Evolutionary conservation across 2,329 filamentous ascomycete genomes (phyloP).

Genomic region (Cadophora malorum): DNA sequence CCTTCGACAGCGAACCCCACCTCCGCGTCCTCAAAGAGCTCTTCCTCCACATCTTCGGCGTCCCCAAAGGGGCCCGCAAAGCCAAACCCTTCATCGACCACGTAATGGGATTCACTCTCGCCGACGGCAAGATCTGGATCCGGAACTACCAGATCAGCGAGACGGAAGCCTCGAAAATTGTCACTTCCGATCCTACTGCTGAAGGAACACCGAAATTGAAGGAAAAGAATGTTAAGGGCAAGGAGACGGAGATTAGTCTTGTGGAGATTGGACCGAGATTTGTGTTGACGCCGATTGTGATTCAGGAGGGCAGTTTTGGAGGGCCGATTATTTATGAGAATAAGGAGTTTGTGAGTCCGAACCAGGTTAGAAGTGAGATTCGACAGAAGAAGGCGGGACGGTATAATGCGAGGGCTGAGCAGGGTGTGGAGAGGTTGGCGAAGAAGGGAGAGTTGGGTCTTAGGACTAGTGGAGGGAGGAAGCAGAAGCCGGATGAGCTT

Average conservation of each 20-base stretch:
- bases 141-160: conserved; percentile 94
- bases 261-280: conserved; percentile 95
- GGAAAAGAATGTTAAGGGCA: conserved; percentile 54
- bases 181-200: conserved; percentile 50
- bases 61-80: conserved; percentile 85
- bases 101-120: conserved; percentile 89
- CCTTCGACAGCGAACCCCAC: conserved; percentile 83
- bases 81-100: conserved; percentile 97
- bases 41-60: conserved; percentile 88
- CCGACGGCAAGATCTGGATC: conserved; percentile 95
- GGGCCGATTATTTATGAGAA: conserved; percentile 98
- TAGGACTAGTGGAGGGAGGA: conserved; percentile 67
- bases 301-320: conserved; percentile 92
- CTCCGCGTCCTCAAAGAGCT: conserved; percentile 87
- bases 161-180: conserved; percentile 65
- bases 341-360: conserved; percentile 95
- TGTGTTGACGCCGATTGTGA: conserved; percentile 91
- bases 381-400: conserved; percentile 76
- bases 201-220: conserved; percentile 55
- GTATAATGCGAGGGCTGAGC: conserved; percentile 79
- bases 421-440: conserved; percentile 71
- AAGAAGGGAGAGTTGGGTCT: conserved; percentile 82
- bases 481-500: conserved; percentile 70
- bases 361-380: conserved; percentile 87
- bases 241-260: conserved; percentile 79